A percentile compares a stretch with the other conserved stretches of the same genome.
Evolutionary conservation across 2,329 filamentous ascomycete genomes (phyloP).

Genomic region (Aspergillus sp.): DNA sequence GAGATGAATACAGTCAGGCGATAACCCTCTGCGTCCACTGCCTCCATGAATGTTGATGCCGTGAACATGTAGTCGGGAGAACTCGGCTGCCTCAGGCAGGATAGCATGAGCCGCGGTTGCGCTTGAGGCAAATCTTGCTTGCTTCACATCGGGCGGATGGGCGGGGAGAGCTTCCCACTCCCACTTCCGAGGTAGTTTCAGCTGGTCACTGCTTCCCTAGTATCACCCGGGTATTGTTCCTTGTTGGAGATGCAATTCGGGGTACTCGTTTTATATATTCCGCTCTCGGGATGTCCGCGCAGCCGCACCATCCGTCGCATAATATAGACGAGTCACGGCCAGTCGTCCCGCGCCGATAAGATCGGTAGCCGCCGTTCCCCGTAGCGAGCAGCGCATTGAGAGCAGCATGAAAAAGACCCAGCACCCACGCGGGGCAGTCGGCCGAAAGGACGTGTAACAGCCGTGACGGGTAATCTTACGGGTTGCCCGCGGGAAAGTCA

Average conservation of each 20-base stretch:
- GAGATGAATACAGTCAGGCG: neutral
- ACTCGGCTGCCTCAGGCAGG: too few relatives aligned
- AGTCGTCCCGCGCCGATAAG: neutral
- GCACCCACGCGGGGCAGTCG: slow-evolving; percentile 6
- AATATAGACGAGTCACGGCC: neutral
- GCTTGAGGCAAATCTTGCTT: neutral
- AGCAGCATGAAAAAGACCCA: too few relatives aligned
- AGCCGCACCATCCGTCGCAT: neutral
- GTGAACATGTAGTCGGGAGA: too few relatives aligned
- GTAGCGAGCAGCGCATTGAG: neutral
- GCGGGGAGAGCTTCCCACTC: neutral
- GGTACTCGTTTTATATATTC: neutral
- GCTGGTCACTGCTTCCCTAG: neutral
- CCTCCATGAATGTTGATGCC: too few relatives aligned
- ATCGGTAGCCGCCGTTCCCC: slow-evolving; percentile 2
- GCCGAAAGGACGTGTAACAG: slow-evolving; percentile 10
- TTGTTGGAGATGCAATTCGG: too few relatives aligned
- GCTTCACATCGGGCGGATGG: neutral
- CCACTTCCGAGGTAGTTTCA: neutral
- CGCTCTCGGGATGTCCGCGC: neutral
- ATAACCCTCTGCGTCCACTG: too few relatives aligned
- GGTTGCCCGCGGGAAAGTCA: slow-evolving; percentile 24
- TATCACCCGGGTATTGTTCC: too few relatives aligned
- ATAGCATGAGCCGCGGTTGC: neutral
- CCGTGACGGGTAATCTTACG: slow-evolving; percentile 5